A percentile compares a stretch with the other conserved stretches of the same genome.
These are phyloP conservation scores for Castanea mollissima DNA, from an alignment of 306 rosid species.

Conservation along the genomic window DNA sequence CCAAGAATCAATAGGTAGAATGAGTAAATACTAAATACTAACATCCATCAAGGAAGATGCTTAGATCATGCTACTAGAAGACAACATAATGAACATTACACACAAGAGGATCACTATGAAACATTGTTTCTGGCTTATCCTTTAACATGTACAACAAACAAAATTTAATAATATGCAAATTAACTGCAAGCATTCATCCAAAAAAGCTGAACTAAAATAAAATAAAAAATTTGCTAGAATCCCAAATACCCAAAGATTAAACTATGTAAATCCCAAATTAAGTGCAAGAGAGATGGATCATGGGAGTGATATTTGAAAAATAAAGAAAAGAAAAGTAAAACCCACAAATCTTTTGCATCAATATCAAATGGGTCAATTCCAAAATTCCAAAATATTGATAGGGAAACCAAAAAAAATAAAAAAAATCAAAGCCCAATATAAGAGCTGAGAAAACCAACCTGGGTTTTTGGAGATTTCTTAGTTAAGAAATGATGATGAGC, in stretches of 20 bases:
- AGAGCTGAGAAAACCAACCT: constrained; percentile 22
- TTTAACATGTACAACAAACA: constrained; percentile 1
- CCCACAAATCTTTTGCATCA: not conserved
- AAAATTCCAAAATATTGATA: not conserved
- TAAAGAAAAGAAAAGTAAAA: not conserved
- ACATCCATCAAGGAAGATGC: not conserved
- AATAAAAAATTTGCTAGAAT: not conserved
- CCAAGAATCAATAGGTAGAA: not conserved
- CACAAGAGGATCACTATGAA: not conserved
- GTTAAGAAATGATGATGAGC: constrained; percentile 5
- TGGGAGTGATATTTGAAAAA: not conserved
- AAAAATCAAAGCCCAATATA: not conserved
- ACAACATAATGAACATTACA: constrained; percentile 5
- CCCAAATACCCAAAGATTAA: not conserved
- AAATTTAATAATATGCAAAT: not conserved
- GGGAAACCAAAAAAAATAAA: not conserved
- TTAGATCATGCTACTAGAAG: constrained; percentile 1
- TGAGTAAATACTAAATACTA: not conserved
- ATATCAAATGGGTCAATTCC: not conserved
- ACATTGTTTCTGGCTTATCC: not conserved
- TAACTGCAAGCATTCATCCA: not conserved
- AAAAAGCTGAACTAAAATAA: not conserved
- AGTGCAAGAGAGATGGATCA: not conserved
- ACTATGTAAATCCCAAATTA: not conserved
- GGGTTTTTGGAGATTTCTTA: constrained; percentile 2